Base-by-base conservation (phyloP, 257 asterid genomes). In the Mentha longifolia region DNA sequence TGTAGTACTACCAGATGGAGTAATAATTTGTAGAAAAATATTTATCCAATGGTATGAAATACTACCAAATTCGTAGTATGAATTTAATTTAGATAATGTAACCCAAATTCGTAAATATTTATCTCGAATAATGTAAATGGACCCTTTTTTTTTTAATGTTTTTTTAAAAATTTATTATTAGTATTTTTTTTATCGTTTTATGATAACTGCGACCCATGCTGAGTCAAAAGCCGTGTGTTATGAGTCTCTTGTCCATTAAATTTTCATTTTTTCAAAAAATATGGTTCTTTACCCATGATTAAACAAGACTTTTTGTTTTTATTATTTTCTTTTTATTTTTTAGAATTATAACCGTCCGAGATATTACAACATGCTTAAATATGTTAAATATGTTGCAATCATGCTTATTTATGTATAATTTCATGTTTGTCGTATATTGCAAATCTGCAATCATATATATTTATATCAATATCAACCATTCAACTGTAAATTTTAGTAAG, bases 201-300 rank as follows among this genome's bases (percentile, higher is more conserved):
- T 69, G 74, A 52, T 47, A 62, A 65, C 58, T 65, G 78, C 79
- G 81, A 49, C 87, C 85, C 85, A 74, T 76, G 89, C 89, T 80
- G 86, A 82, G 84, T 86, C 87, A 82, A 84, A 84, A 82, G 79
- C 80, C 80, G 43, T 39, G 52, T 57, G 75, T 58, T 66, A 56
- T 79, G 81, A 77, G 71, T 77, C 74, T 33, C 30, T 51, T 59
- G 79, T 72, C 89, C 78, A 65, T 80, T 73, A 8, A 22, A 71
- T 46, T 71, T 75, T 69, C 72, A 76, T 57, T 67, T 65, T 35
- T 10, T 71, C 68, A 66, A 74, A 75, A 73, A 79, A 65, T 83
- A 76, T 74, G 67, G 45, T 72, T 72, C 9, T 42, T 51, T 51
- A 51, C 57, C 28, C 3, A 30, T 60, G 10, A 58, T 61, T 47